Evolutionary conservation across 306 rosid genomes (phyloP), one percentile per base, ranked within the genome.

Genomic region (Malus asiatica): DNA sequence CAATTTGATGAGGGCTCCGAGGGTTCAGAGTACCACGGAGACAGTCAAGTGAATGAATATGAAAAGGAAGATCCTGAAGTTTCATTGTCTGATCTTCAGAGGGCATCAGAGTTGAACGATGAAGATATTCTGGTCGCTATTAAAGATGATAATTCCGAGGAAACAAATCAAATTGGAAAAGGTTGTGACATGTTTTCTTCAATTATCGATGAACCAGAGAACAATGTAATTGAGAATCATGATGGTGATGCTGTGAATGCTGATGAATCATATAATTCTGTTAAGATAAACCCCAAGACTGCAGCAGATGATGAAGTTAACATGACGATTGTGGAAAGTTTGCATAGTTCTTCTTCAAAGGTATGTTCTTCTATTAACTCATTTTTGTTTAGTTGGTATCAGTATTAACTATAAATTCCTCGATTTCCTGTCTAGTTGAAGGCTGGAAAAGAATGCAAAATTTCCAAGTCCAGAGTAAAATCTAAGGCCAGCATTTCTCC

Each of bases 1-100:
- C 88, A 74, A 57, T 81, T 71, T 58, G 78, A 72, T 72, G 92
- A 86, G 70, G 82, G 74, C 77, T 84, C 80, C n/a, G 75, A 65
- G 70, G 82, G 74, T 76, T 84, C 80, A 18, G 75, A 65, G 35
- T 72, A 81, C 72, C 84, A 63, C 30, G 85, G 83, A 83, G 83
- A 87, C 44, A 76, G 12, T 66, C 75, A 63, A 53, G 71, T 32
- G 70, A 71, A 68, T 64, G 84, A 66, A 73, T 76, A 40, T 83
- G 79, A 80, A 83, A 81, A 66, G 48, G 79, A 83, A 70, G 78
- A 69, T 64, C 80, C 81, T 63, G 76, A 63, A 62, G 76, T 78
- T 80, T 76, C 86, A 58, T 76, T 79, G 67, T 79, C 84, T 42
- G 72, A 70, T 64, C 69, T 71, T 70, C 69, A 55, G 79, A 80